Conservation (phyloP, 1,284 basidiomycete species). For the Ceratobasidium sp. region DNA sequence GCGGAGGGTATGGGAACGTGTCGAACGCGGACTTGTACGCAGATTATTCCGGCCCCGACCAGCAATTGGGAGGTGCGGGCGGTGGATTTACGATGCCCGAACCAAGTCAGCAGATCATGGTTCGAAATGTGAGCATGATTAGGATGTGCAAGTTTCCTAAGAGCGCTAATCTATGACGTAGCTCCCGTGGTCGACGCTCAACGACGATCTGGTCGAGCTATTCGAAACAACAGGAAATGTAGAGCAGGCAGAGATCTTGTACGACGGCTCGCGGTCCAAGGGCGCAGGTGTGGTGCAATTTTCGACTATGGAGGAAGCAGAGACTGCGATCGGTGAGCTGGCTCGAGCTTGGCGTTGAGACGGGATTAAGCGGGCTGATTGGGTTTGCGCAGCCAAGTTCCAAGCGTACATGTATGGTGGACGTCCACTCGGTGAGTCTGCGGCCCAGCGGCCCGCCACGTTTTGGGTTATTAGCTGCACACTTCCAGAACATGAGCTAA, state of each 20-base stretch:
- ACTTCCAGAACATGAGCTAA: slow-evolving; percentile 43
- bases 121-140: slow-evolving; percentile 83
- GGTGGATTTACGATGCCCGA: slow-evolving; percentile 60
- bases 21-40: slow-evolving; percentile 82
- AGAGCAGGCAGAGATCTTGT: slow-evolving; percentile 92
- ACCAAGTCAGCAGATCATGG: slow-evolving; percentile 96
- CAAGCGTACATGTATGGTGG: slow-evolving; percentile 92
- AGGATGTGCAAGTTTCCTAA: not conserved
- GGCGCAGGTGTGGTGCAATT: slow-evolving; percentile 97
- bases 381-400: slow-evolving; percentile 75
- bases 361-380: slow-evolving; percentile 5
- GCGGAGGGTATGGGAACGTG: slow-evolving; percentile 38
- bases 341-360: not conserved
- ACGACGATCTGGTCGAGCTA: slow-evolving; percentile 96
- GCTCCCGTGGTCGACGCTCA: slow-evolving; percentile 99
- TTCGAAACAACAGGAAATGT: slow-evolving; percentile 98
- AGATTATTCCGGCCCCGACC: slow-evolving; percentile 82
- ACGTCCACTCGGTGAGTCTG: slow-evolving; percentile 76
- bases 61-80: slow-evolving; percentile 61
- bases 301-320: slow-evolving; percentile 84
- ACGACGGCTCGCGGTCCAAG: slow-evolving; percentile 89
- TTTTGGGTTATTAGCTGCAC: not conserved
- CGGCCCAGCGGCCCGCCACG: slow-evolving; percentile 9
- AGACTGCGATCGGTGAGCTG: slow-evolving; percentile 85
- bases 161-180: slow-evolving; percentile 54